Percentiles rank a stretch among this genome's conserved stretches.
Evolutionary conservation across 2,329 filamentous ascomycete genomes (phyloP).

Genomic region (Camptophora hylomeconis): DNA sequence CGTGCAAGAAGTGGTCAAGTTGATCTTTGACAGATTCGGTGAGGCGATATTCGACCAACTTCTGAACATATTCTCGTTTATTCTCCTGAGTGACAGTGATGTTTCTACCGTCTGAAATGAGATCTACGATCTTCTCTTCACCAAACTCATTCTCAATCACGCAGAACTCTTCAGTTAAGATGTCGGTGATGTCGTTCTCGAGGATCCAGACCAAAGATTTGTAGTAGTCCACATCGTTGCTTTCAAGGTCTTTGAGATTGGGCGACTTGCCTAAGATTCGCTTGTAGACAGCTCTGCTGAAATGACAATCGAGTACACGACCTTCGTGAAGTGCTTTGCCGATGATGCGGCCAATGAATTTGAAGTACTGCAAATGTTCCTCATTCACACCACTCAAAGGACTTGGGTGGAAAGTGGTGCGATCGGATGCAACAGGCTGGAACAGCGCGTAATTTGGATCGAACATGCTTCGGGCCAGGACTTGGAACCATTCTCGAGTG

Average conservation of each 20-base stretch:
- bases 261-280: constrained; percentile 88
- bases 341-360: constrained; percentile 96
- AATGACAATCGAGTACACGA: constrained; percentile 92
- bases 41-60: constrained; percentile 88
- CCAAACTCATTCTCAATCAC: constrained; percentile 91
- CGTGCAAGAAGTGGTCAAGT: constrained; percentile 80
- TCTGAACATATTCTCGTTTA: constrained; percentile 92
- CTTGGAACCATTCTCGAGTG: constrained; percentile 97
- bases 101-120: constrained; percentile 77
- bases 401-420: constrained; percentile 97
- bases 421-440: constrained; percentile 89
- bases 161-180: constrained; percentile 92
- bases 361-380: constrained; percentile 96
- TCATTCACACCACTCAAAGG: constrained; percentile 86
- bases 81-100: constrained; percentile 94
- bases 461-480: constrained; percentile 95
- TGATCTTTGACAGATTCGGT: constrained; percentile 87
- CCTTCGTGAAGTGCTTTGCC: constrained; percentile 96
- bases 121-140: constrained; percentile 72
- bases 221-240: constrained; percentile 95
- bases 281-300: constrained; percentile 97
- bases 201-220: constrained; percentile 98
- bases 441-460: constrained; percentile 96
- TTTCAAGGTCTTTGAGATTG: constrained; percentile 98
- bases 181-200: constrained; percentile 95